Percentiles rank a stretch among this genome's conserved stretches.
phyloP scores from a whole-genome alignment of 1,139 yeast species.

The Wickerhamomyces sp. region DNA sequence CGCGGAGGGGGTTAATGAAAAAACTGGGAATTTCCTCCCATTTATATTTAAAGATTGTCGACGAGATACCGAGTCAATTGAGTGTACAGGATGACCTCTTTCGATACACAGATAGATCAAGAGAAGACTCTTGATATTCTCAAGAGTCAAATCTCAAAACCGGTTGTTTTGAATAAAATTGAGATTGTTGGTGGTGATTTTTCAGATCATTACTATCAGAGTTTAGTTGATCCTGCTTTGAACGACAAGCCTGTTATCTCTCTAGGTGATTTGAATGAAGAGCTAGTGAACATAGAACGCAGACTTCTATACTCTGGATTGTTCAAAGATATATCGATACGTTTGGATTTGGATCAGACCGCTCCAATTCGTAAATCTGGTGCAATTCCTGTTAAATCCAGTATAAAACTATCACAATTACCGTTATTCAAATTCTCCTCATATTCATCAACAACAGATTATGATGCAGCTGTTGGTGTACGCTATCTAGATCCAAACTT shows the following conservation, averaged over 20 bases:
- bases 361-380: conserved; percentile 2
- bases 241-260: conserved; percentile 8
- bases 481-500: conserved; percentile 26
- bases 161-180: conserved; percentile 15
- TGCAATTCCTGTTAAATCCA: conserved; percentile 26
- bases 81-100: conserved; percentile 2
- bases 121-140: conserved; percentile 7
- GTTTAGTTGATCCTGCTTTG: conserved; percentile 17
- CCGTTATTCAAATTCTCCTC: conserved; percentile 21
- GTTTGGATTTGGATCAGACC: conserved; percentile 17
- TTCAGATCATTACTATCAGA: conserved; percentile 17
- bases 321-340: conserved; percentile 17
- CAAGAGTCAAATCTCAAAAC: conserved; percentile 18
- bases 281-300: conserved; percentile 11
- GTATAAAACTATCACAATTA: conserved; percentile 21
- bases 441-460: conserved; percentile 23
- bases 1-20: neutral
- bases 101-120: conserved; percentile 2
- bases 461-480: conserved; percentile 22
- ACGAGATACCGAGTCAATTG: neutral
- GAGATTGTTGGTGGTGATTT: conserved; percentile 22
- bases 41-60: neutral
- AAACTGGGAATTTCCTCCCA: neutral
- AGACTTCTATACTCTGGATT: conserved; percentile 19
- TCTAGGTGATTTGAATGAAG: conserved; percentile 14